Percentiles rank a stretch among this genome's conserved stretches.
Conservation (phyloP, 768 basidiomycete genomes). For the Suillus placidus region DNA sequence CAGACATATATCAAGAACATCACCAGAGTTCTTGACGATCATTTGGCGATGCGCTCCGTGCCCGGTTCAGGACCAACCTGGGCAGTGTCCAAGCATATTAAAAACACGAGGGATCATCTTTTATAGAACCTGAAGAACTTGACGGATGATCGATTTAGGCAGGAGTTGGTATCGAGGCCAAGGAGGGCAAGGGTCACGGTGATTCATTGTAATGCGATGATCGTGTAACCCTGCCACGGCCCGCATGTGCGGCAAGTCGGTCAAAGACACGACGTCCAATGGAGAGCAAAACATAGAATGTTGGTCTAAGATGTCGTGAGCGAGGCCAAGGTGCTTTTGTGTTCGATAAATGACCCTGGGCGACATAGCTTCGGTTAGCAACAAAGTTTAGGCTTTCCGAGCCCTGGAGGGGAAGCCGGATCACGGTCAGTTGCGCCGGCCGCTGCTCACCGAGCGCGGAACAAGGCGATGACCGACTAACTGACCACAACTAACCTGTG, state of each 20-base stretch:
- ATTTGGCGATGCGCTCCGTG: background rate
- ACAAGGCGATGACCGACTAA: background rate
- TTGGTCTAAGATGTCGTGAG: background rate
- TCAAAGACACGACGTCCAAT: background rate
- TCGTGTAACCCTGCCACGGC: background rate
- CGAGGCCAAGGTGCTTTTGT: background rate
- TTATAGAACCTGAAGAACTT: background rate
- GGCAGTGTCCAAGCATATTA: background rate
- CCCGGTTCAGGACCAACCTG: background rate
- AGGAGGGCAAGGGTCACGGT: background rate
- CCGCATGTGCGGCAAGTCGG: background rate
- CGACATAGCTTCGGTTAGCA: background rate
- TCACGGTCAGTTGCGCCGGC: background rate
- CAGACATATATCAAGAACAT: background rate
- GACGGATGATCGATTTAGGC: slow-evolving; percentile 6
- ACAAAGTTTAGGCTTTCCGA: background rate
- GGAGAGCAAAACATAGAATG: too few species aligned
- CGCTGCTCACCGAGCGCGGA: background rate
- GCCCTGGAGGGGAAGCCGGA: background rate
- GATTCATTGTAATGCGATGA: background rate
- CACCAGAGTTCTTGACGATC: background rate
- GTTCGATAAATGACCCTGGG: background rate
- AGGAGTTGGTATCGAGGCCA: background rate
- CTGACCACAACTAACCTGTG: background rate
- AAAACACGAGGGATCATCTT: slow-evolving; percentile 3